These are phyloP conservation scores for Colletotrichum kahawae DNA, from an alignment of 2,329 filamentous ascomycete genomes.

Conservation along the genomic window DNA sequence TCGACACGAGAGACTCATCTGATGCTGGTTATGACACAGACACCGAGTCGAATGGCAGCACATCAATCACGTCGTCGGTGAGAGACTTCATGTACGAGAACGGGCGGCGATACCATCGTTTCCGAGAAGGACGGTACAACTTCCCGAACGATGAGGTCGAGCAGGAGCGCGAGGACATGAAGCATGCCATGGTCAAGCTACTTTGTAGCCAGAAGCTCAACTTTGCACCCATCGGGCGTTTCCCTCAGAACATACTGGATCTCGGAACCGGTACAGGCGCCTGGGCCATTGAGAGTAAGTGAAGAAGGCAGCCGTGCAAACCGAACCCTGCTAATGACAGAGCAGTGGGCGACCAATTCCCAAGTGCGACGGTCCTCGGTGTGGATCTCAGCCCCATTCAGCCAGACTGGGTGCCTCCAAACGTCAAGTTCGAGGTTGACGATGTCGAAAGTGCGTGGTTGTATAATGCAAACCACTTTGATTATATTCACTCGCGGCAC, in stretches of 20 bases:
- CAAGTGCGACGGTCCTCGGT: conserved; percentile 43
- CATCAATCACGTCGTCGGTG: conserved; percentile 44
- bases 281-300: conserved; percentile 61
- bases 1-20: conserved; percentile 26
- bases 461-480: conserved; percentile 58
- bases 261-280: conserved; percentile 64
- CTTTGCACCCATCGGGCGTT: conserved; percentile 54
- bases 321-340: neutral
- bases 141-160: conserved; percentile 67
- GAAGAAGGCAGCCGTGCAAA: neutral
- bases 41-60: conserved; percentile 38
- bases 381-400: conserved; percentile 65
- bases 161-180: conserved; percentile 63
- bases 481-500: conserved; percentile 66
- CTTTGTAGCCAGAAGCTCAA: conserved; percentile 53
- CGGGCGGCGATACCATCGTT: conserved; percentile 63
- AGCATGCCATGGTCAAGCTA: conserved; percentile 56
- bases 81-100: conserved; percentile 59
- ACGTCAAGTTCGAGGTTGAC: conserved; percentile 61
- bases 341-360: conserved; percentile 41
- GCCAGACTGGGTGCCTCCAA: conserved; percentile 59
- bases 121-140: conserved; percentile 58
- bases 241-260: conserved; percentile 58
- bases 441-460: conserved; percentile 64
- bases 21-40: conserved; percentile 45